Conservation (phyloP, 2,329 filamentous ascomycete genomes). For the Malbranchea cinnamomea region DNA sequence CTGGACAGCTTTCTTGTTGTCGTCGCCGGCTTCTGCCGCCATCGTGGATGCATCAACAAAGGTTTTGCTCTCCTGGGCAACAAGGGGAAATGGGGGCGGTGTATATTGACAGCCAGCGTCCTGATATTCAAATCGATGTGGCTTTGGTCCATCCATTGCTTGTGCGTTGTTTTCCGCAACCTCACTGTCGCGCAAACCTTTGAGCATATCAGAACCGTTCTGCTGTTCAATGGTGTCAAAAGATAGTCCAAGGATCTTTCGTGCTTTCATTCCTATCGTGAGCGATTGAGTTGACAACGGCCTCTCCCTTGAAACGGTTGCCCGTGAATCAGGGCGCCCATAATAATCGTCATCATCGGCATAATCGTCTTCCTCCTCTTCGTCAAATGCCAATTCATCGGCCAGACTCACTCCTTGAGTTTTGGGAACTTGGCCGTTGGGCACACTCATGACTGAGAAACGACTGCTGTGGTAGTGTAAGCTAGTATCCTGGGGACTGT, state of each 20-base stretch:
- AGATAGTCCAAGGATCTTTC: constrained; percentile 31
- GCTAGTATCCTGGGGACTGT: constrained; percentile 33
- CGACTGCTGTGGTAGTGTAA: constrained; percentile 40
- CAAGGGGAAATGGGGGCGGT: constrained; percentile 56
- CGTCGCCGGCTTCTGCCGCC: constrained; percentile 1
- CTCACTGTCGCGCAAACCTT: constrained; percentile 20
- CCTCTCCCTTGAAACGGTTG: constrained; percentile 29
- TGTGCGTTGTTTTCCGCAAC: constrained; percentile 26
- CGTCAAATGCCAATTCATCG: constrained; percentile 78
- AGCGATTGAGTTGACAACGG: constrained; percentile 26
- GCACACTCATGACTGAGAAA: constrained; percentile 53
- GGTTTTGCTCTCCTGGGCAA: constrained; percentile 17
- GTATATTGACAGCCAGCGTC: constrained; percentile 73
- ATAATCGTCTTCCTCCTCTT: constrained; percentile 46
- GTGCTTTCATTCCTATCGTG: constrained; percentile 25
- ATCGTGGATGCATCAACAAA: constrained; percentile 16
- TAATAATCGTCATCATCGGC: constrained; percentile 38
- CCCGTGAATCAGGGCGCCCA: constrained; percentile 43
- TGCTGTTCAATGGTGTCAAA: constrained; percentile 19
- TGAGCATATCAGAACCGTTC: constrained; percentile 12
- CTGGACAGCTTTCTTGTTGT: constrained; percentile 5
- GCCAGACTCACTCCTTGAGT: constrained; percentile 62
- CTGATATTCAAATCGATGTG: constrained; percentile 42
- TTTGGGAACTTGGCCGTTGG: constrained; percentile 39
- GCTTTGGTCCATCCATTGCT: too few relatives aligned